A percentile compares a stretch with the other conserved stretches of the same genome.
phyloP scores from a whole-genome alignment of 108 stramenopile species.

The Nitzschia sp. region DNA sequence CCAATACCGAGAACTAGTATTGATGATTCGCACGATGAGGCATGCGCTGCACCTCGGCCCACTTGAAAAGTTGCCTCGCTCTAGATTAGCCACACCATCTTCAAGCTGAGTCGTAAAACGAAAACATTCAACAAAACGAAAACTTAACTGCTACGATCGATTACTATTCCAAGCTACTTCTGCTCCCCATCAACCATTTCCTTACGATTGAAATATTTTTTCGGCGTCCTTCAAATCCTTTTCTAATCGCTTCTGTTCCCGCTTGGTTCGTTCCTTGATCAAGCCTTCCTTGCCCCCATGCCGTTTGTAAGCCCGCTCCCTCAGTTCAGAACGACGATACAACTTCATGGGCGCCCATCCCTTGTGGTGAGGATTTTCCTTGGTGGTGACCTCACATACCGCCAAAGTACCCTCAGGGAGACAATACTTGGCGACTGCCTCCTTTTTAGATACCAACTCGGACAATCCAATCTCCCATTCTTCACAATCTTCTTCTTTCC shows the following conservation, averaged over 20 bases:
- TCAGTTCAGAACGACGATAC: conserved; percentile 66
- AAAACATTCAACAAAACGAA: too few species aligned
- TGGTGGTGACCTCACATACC: conserved; percentile 65
- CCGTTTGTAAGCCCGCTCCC: conserved; percentile 63
- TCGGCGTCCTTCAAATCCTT: conserved; percentile 67
- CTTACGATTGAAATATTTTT: conserved; percentile 51
- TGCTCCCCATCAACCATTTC: too few species aligned
- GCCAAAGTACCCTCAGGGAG: conserved; percentile 81
- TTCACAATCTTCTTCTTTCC: conserved; percentile 53
- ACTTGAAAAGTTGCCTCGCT: too few species aligned
- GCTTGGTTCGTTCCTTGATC: conserved; percentile 56
- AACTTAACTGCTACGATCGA: too few species aligned
- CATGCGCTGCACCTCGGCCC: too few species aligned
- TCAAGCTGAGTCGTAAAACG: too few species aligned
- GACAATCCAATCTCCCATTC: conserved; percentile 78
- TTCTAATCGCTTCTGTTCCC: conserved; percentile 57
- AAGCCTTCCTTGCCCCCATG: conserved; percentile 77
- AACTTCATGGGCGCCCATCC: conserved; percentile 77
- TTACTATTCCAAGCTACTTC: too few species aligned
- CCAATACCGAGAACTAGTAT: too few species aligned
- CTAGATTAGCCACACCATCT: too few species aligned
- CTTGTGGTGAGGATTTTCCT: conserved; percentile 68
- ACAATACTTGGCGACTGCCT: conserved; percentile 73
- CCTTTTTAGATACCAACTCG: conserved; percentile 64
- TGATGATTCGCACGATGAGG: too few species aligned